phyloP scores from a whole-genome alignment of 225 moss, liverwort and hornwort genomes.

The Pseudisothecium myosuroides region DNA sequence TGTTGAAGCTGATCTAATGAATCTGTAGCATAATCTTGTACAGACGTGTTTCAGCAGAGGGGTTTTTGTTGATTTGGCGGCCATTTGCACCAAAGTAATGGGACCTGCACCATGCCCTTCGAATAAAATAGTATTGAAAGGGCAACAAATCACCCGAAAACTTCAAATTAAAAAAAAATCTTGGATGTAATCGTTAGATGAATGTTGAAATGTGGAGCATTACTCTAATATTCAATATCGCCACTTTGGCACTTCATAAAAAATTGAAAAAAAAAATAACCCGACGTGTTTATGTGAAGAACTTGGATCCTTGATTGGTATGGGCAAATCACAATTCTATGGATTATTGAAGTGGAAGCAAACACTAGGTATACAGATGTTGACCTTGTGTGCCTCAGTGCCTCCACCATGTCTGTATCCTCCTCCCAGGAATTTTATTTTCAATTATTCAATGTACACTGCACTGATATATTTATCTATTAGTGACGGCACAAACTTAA shows the following conservation, averaged over 20 bases:
- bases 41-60: constrained; percentile 66
- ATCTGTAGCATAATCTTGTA: neutral
- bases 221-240: no score
- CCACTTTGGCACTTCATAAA: no score
- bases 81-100: no score
- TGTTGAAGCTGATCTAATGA: neutral
- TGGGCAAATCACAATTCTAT: neutral
- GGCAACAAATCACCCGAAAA: no score
- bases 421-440: neutral
- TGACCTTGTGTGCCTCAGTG: neutral
- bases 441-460: neutral
- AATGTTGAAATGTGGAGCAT: no score
- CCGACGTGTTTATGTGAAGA: constrained; percentile 54
- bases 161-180: no score
- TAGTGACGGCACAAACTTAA: neutral
- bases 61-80: no score
- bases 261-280: no score
- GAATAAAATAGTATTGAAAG: no score
- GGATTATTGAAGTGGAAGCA: neutral
- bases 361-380: neutral
- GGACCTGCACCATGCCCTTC: no score
- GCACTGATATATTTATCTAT: neutral
- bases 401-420: neutral
- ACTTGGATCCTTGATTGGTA: constrained; percentile 42
- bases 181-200: no score